phyloP scores from a whole-genome alignment of 192 early-diverging fungal genomes.

The Phlyctochytrium bullatum region DNA sequence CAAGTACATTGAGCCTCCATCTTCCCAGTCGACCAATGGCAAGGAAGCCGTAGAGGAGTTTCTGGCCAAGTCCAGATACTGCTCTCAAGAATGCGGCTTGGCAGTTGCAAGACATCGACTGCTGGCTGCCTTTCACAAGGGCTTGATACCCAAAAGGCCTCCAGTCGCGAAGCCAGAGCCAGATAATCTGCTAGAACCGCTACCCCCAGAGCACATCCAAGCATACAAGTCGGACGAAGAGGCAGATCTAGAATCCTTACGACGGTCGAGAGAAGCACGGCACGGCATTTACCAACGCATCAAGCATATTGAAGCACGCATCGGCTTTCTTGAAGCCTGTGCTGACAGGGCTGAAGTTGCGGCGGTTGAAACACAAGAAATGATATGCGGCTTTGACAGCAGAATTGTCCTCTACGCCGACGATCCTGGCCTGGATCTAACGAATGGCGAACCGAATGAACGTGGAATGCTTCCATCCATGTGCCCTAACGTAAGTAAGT shows the following conservation, averaged over 20 bases:
- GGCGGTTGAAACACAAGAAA: not conserved
- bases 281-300: not conserved
- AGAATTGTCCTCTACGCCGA: not conserved
- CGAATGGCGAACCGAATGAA: conserved; percentile 3
- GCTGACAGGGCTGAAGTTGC: not conserved
- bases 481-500: conserved; percentile 1
- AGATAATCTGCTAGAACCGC: not conserved
- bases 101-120: not conserved
- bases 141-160: not conserved
- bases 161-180: not conserved
- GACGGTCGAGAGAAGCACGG: not conserved
- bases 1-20: not conserved
- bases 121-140: not conserved
- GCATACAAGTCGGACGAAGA: not conserved
- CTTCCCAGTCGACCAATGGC: not conserved
- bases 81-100: not conserved
- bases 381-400: conserved; percentile 24
- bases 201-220: not conserved
- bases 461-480: conserved; percentile 4
- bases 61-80: not conserved
- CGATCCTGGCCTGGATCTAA: conserved; percentile 10
- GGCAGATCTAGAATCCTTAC: not conserved
- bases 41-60: not conserved
- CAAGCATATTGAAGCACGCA: not conserved
- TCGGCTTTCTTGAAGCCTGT: not conserved